phyloP scores from a whole-genome alignment of 306 rosid genomes.

The Dryas octopetala region DNA sequence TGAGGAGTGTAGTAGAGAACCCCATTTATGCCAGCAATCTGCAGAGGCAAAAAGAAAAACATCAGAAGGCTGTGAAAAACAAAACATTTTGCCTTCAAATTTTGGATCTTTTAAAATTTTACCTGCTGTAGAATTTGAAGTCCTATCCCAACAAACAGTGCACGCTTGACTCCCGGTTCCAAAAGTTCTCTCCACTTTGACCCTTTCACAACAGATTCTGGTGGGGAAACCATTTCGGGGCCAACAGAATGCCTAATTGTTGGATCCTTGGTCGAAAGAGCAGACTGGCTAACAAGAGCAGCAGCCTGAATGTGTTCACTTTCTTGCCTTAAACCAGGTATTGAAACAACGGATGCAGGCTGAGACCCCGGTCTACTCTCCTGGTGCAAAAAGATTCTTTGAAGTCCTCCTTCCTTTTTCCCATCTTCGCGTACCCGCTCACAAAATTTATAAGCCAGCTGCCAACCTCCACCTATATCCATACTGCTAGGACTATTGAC shows the following conservation, averaged over 20 bases:
- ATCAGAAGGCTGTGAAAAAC: background rate
- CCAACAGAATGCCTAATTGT: background rate
- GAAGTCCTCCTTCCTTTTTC: constrained; percentile 22
- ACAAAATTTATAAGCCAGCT: constrained; percentile 21
- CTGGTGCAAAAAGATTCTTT: constrained; percentile 29
- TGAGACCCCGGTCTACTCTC: constrained; percentile 8
- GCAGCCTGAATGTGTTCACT: constrained; percentile 11
- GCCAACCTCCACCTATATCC: constrained; percentile 35
- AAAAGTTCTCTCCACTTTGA: constrained; percentile 24
- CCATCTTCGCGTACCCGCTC: constrained; percentile 24
- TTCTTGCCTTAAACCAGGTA: constrained; percentile 13
- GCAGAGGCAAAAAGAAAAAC: constrained; percentile 8
- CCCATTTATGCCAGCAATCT: constrained; percentile 75
- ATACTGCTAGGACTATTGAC: constrained; percentile 8
- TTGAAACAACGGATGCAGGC: constrained; percentile 5
- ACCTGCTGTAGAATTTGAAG: constrained; percentile 43
- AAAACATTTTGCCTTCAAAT: background rate
- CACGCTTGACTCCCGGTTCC: constrained; percentile 36
- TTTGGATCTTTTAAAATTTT: background rate
- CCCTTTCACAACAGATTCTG: constrained; percentile 2
- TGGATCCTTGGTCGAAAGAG: background rate
- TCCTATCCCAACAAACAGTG: constrained; percentile 38
- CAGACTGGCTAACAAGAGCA: constrained; percentile 14
- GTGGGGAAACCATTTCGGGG: background rate
- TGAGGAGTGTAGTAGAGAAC: constrained; percentile 73